Evolutionary conservation across 495 filamentous ascomycete species (phyloP).

Genomic region (Opeltia flavorubescens): DNA sequence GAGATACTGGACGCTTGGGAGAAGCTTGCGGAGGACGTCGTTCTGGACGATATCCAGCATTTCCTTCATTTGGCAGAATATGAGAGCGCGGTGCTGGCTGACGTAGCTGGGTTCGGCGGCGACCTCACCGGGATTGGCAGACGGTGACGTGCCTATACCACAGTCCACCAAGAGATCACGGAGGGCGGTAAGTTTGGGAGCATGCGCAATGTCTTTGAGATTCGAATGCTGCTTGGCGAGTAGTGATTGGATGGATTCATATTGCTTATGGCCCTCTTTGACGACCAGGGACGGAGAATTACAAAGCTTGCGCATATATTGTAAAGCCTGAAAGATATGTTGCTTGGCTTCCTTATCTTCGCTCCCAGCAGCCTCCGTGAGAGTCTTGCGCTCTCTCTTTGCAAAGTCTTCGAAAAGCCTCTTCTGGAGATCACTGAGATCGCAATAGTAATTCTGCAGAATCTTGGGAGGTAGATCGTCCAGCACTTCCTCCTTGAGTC

Average conservation of each 20-base stretch:
- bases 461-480: conserved; percentile 97
- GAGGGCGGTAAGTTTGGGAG: conserved; percentile 81
- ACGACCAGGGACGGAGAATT: conserved; percentile 93
- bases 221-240: conserved; percentile 57
- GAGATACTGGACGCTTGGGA: conserved; percentile 77
- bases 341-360: conserved; percentile 84
- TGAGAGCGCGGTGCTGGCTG: conserved; percentile 84
- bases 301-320: conserved; percentile 98
- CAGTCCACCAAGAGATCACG: conserved; percentile 87
- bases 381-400: conserved; percentile 75
- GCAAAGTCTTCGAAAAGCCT: conserved; percentile 93
- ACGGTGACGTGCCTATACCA: conserved; percentile 62
- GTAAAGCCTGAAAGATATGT: conserved; percentile 96
- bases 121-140: conserved; percentile 38
- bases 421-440: conserved; percentile 88
- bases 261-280: conserved; percentile 84
- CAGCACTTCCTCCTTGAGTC: conserved; percentile 93
- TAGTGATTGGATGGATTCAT: conserved; percentile 64
- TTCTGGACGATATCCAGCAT: conserved; percentile 98
- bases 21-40: conserved; percentile 69
- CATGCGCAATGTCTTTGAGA: conserved; percentile 73
- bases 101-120: conserved; percentile 66
- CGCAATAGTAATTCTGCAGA: conserved; percentile 98
- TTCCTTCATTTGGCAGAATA: conserved; percentile 99
- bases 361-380: conserved; percentile 61